Evolutionary conservation across 2,329 filamentous ascomycete genomes (phyloP), one percentile per base, ranked within the genome.

Genomic region (Chaetomium globosum): DNA sequence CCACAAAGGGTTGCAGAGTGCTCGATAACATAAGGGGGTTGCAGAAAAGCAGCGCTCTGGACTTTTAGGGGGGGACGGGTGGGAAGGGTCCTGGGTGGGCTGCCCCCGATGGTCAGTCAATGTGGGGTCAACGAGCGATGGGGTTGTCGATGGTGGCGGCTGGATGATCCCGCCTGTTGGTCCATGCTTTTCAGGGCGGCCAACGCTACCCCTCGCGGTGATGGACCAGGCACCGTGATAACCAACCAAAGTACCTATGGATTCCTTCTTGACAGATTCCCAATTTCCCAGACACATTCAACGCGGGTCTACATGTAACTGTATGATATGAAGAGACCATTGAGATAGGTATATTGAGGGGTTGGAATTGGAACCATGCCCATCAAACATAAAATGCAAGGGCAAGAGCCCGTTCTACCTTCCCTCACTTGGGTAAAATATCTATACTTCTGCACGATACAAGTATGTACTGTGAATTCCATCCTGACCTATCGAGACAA

Each of bases 61-160:
- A 36, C 59, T 58, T 54, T 60, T 65, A 55, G 51, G 60, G 57
- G 57, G n/a, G 55, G 53, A 54, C 60, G 49, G 61, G 46, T 59
- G 57, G 57, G 33, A 65, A 64, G 59, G 64, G 64, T 63, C 54
- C 61, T 58, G 65, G 55, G 57, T 65, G 61, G 56, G 61, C 46
- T 55, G 56, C 67, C 48, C 64, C 63, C 49, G 68, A 67, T 67
- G 63, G 64, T 66, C 69, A 68, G 68, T 68, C 63, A 66, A 68
- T 69, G 69, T 71, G 70, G 70, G 69, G 69, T 70, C 53, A 31
- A 53, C 21, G 55, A n/a, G 43, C 5, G n/a, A 13, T 6, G 10
- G 7, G 13, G n/a, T 43, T 48, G 58, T 46, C 36, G 12, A 54
- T 30, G 31, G 59, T 56, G 63, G 65, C 59, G 65, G 63, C 51